Evolutionary conservation across 148 eudicot species (phyloP).

Genomic region (Linanthus parryae): DNA sequence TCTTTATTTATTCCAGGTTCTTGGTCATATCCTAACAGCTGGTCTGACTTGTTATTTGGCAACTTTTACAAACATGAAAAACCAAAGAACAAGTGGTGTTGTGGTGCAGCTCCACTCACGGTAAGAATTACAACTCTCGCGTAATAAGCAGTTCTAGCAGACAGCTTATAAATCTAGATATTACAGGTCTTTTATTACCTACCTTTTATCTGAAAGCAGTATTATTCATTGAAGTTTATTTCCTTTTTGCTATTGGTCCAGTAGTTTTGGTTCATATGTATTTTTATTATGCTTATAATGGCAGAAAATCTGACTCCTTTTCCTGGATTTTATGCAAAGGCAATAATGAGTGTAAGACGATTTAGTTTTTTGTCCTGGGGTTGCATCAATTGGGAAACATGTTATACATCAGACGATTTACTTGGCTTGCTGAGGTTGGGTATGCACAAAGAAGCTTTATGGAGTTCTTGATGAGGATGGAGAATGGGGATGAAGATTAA

Average conservation of each 20-base stretch:
- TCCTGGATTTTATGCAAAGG: conserved; percentile 31
- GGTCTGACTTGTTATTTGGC: conserved; percentile 96
- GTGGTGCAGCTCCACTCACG: conserved; percentile 99
- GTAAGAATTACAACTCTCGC: conserved; percentile 28
- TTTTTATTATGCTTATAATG: not conserved
- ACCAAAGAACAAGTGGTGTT: conserved; percentile 85
- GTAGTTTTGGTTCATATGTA: too few species aligned
- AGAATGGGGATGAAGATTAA: too few species aligned
- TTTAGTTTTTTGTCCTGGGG: conserved; percentile 79
- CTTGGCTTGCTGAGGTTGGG: too few species aligned
- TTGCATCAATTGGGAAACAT: conserved; percentile 70
- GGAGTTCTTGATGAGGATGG: too few species aligned
- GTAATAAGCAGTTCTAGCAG: conserved; percentile 1
- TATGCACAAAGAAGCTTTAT: too few species aligned
- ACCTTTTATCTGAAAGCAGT: not conserved
- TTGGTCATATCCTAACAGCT: conserved; percentile 91
- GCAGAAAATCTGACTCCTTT: not conserved
- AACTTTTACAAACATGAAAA: conserved; percentile 82
- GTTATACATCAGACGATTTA: conserved; percentile 90
- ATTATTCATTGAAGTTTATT: not conserved
- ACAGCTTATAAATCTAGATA: not conserved
- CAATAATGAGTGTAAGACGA: conserved; percentile 92
- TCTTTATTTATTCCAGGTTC: conserved; percentile 56
- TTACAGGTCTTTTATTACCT: not conserved
- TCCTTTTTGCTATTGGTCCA: not conserved